phyloP scores from a whole-genome alignment of 1,139 yeast genomes.

The Wickerhamomyces sp. region DNA sequence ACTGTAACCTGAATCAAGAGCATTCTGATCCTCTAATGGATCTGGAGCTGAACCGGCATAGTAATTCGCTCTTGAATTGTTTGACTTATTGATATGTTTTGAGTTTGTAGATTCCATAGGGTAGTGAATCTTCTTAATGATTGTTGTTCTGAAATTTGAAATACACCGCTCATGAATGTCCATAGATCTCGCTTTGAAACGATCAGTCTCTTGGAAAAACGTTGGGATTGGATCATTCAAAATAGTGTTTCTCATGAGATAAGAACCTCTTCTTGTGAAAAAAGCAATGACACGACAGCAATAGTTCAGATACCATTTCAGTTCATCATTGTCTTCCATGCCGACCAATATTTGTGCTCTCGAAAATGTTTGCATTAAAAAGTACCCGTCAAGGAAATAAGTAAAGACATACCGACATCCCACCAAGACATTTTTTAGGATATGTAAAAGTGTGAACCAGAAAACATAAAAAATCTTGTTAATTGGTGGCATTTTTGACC shows the following conservation, averaged over 20 bases:
- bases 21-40: not conserved
- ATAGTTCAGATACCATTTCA: slow-evolving; percentile 14
- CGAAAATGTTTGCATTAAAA: not conserved
- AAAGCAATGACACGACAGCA: slow-evolving; percentile 19
- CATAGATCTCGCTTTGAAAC: slow-evolving; percentile 15
- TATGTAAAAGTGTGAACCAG: slow-evolving; percentile 3
- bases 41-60: not conserved
- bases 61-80: not conserved
- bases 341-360: not conserved
- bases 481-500: slow-evolving; percentile 4
- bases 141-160: slow-evolving; percentile 10
- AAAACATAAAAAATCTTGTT: slow-evolving; percentile 13
- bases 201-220: slow-evolving; percentile 8
- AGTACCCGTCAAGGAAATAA: slow-evolving; percentile 4
- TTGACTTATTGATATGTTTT: not conserved
- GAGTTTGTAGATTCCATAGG: not conserved
- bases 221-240: slow-evolving; percentile 18
- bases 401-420: slow-evolving; percentile 6
- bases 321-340: slow-evolving; percentile 6
- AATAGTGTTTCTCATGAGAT: slow-evolving; percentile 13
- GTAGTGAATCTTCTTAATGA: not conserved
- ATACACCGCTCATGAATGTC: slow-evolving; percentile 19
- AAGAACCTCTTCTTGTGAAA: slow-evolving; percentile 14
- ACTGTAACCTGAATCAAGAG: not conserved
- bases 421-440: slow-evolving; percentile 1